A percentile compares a stretch with the other conserved stretches of the same genome.
These are phyloP conservation scores for Senna tora DNA, from an alignment of 306 rosid species.

Conservation along the genomic window DNA sequence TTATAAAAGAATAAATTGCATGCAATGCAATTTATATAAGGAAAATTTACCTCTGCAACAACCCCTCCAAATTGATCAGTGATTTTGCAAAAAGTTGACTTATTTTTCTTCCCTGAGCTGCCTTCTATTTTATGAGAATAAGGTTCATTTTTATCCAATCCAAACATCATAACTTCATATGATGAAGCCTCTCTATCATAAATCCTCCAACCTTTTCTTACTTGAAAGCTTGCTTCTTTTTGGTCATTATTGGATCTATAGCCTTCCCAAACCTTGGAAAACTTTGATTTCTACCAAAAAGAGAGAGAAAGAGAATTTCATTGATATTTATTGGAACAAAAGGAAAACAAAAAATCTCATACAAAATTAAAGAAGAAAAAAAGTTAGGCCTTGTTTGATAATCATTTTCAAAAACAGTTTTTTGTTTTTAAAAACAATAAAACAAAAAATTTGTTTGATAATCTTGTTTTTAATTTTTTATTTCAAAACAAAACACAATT, in stretches of 20 bases:
- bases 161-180: constrained; percentile 53
- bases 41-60: constrained; percentile 59
- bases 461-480: too few relatives aligned
- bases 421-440: too few relatives aligned
- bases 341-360: too few relatives aligned
- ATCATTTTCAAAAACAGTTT: too few relatives aligned
- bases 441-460: too few relatives aligned
- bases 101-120: constrained; percentile 43
- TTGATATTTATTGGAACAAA: too few relatives aligned
- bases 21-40: too few relatives aligned
- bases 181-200: constrained; percentile 46
- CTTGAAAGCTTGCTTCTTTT: constrained; percentile 56
- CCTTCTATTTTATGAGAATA: constrained; percentile 52
- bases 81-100: constrained; percentile 54
- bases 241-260: constrained; percentile 47
- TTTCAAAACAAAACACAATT: too few relatives aligned
- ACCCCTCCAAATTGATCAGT: constrained; percentile 52
- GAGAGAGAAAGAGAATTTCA: neutral
- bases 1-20: too few relatives aligned
- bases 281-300: constrained; percentile 46
- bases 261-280: constrained; percentile 66
- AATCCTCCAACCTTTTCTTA: constrained; percentile 45
- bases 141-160: constrained; percentile 52
- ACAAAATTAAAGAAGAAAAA: too few relatives aligned
- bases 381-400: too few relatives aligned